Base-by-base conservation (phyloP, 2,329 filamentous ascomycete genomes). In the Reticulascus tulasneorum region DNA sequence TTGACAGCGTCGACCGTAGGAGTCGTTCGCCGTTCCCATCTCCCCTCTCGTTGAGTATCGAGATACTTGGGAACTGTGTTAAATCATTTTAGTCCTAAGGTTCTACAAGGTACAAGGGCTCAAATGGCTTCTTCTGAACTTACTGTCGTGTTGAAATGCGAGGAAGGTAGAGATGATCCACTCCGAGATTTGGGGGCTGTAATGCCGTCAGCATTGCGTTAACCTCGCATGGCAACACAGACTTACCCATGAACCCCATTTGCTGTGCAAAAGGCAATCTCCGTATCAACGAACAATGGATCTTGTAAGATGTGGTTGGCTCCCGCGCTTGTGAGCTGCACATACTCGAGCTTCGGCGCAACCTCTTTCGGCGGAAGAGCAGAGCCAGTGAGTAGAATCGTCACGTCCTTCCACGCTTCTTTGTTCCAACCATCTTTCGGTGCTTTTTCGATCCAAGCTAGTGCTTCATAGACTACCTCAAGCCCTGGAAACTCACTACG, bases 191-290 rank as follows among this genome's bases (percentile, higher is more conserved):
- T 77, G 73, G 3, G 73, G 73, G 2, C 73, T 75, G 29, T 7
- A 3, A 2, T 10, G 2, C 1, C 2, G 12, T 30, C 9, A 21
- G 30, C 31, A 29, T n/a, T 9, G 2, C 12, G n/a, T 9, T 25
- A 12, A 29, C 2, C 8, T 13, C 11, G 16, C 6, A 6, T 6
- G 12, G 9, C 9, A n/a, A n/a, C n/a, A n/a, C n/a, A 16, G 19
- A 50, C 66, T 51, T 42, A 75, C 73, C 71, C 73, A 25, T 77
- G 72, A n/a, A 79, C 69, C 0, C 75, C 75, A 39, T 75, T 79
- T 1, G 73, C 72, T 0, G 73, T 75, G 28, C 67, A 73, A 42
- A 79, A 74, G 0, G 57, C 50, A 7, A 76, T 55, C 31, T 73
- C 59, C 0, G 67, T 73, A 16, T 75, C 68, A 16, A 54, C 62